Conservation (phyloP, 352 stramenopile species). For the Phytophthora pluvialis region DNA sequence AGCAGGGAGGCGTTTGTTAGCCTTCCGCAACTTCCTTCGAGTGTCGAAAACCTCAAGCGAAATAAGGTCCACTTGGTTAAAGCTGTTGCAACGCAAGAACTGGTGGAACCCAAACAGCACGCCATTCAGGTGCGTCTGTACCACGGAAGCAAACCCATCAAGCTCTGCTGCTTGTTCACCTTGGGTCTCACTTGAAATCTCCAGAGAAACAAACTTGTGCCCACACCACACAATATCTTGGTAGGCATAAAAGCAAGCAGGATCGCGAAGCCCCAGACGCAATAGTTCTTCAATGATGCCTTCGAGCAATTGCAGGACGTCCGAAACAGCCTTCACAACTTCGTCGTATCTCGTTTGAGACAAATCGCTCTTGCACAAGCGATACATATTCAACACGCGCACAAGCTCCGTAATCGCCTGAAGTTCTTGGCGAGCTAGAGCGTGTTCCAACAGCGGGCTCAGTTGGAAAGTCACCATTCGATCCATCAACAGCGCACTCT, state of each 20-base stretch:
- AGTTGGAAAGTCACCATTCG: constrained; percentile 82
- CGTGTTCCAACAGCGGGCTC: constrained; percentile 75
- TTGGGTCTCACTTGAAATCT: constrained; percentile 5
- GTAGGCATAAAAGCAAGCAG: constrained; percentile 74
- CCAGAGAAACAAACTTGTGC: constrained; percentile 52
- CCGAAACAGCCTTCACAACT: constrained; percentile 38
- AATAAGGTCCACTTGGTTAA: constrained; percentile 78
- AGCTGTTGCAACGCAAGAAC: constrained; percentile 81
- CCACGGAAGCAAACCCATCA: constrained; percentile 49
- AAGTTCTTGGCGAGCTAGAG: constrained; percentile 69
- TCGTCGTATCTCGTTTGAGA: constrained; percentile 21
- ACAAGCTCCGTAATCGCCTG: constrained; percentile 63
- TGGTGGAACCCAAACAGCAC: constrained; percentile 80
- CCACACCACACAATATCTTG: constrained; percentile 90
- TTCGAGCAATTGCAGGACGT: constrained; percentile 54
- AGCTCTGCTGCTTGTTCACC: constrained; percentile 43
- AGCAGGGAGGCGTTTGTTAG: constrained; percentile 26
- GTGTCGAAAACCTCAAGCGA: constrained; percentile 80
- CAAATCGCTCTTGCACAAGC: constrained; percentile 26
- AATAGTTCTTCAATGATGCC: constrained; percentile 62
- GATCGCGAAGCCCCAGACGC: constrained; percentile 60
- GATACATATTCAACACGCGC: constrained; percentile 62
- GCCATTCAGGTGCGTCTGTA: constrained; percentile 71
- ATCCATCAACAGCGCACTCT: constrained; percentile 67
- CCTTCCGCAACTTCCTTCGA: constrained; percentile 59